Evolutionary conservation across 1,284 basidiomycete species (phyloP).

Genomic region (Macrocybe sp.): DNA sequence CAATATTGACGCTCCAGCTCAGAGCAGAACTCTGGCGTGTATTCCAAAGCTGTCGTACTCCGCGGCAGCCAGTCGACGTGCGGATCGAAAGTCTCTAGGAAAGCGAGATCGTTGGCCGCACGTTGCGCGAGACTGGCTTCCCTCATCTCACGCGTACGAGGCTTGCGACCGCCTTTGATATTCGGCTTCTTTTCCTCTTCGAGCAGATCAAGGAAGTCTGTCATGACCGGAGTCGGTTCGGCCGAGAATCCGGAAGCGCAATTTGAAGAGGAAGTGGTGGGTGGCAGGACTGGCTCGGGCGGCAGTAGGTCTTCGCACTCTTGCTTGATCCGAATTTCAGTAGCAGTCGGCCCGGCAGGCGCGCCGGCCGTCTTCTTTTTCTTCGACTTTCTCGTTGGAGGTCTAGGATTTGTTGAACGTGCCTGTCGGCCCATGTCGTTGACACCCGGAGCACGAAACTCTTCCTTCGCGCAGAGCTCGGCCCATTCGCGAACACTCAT

Average conservation of each 20-base stretch:
- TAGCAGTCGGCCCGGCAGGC: constrained; percentile 29
- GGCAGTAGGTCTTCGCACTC: constrained; percentile 28
- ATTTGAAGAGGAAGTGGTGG: constrained; percentile 13
- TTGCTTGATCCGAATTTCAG: constrained; percentile 32
- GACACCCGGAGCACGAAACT: constrained; percentile 65
- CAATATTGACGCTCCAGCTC: constrained; percentile 90
- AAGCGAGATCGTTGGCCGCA: constrained; percentile 52
- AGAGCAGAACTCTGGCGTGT: constrained; percentile 81
- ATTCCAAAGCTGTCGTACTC: constrained; percentile 67
- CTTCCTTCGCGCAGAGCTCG: constrained; percentile 70
- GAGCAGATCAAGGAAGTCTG: constrained; percentile 13
- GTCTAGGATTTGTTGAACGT: constrained; percentile 32
- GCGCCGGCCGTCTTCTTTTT: constrained; percentile 24
- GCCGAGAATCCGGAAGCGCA: neutral
- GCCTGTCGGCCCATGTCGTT: constrained; percentile 58
- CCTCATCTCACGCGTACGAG: constrained; percentile 43
- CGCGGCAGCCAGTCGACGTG: constrained; percentile 74
- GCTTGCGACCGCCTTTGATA: constrained; percentile 36
- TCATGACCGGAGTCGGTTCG: constrained; percentile 11
- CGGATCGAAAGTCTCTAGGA: constrained; percentile 69
- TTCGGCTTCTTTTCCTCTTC: constrained; percentile 33
- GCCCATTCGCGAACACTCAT: constrained; percentile 87
- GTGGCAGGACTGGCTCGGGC: constrained; percentile 26
- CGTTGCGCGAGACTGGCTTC: constrained; percentile 52
- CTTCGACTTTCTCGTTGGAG: constrained; percentile 30